Base-by-base conservation (phyloP, 805 yeast genomes). In the Metschnikowia koreensis region DNA sequence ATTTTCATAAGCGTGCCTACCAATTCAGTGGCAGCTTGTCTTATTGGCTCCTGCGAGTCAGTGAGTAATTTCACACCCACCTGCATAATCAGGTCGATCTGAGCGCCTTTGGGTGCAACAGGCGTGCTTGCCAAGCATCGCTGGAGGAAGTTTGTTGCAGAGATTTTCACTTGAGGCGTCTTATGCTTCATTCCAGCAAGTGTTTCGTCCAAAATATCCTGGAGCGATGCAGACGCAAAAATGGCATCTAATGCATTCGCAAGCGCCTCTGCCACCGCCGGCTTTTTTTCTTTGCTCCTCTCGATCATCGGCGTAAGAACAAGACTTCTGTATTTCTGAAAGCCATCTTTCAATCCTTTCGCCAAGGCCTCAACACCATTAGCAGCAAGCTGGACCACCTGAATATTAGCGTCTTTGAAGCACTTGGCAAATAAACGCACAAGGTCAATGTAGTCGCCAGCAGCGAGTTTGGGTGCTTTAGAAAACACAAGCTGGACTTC, bases 261-360 rank as follows among this genome's bases (percentile, higher is more conserved):
- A n/a, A 93, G 72, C 0, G 94, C 86, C 26, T 85, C 91, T 1
- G 87, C 73, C 0, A 90, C 94, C 3, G 85, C 73, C 27, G 81
- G 84, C 62, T 93, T 93, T 73, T 88, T 91, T 66, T 94, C 99
- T 63, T 90, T 92, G 12, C 89, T 81, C 60, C 97, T 79, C 58
- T 90, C 97, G 41, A 94, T 68, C 51, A 88, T 67, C 0, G 94
- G 84, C 2, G 70, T 67, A 27, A 89, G 71, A 1, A 89, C 77
- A 1, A 76, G 60, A 0, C 73, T 52, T 41, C 74, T 78, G 65
- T 87, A 86, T 54, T 73, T 78, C 22, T 72, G 76, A 62, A 89
- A 89, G 6, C 71, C 73, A 1, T 66, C 58, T 50, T 84, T 75
- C 44, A 94, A 71, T 1, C 96, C 96, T 31, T 76, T 76, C 1